Percentiles rank a stretch among this genome's conserved stretches.
phyloP scores from a whole-genome alignment of 1,284 basidiomycete genomes.

The Ustilago trichophora region DNA sequence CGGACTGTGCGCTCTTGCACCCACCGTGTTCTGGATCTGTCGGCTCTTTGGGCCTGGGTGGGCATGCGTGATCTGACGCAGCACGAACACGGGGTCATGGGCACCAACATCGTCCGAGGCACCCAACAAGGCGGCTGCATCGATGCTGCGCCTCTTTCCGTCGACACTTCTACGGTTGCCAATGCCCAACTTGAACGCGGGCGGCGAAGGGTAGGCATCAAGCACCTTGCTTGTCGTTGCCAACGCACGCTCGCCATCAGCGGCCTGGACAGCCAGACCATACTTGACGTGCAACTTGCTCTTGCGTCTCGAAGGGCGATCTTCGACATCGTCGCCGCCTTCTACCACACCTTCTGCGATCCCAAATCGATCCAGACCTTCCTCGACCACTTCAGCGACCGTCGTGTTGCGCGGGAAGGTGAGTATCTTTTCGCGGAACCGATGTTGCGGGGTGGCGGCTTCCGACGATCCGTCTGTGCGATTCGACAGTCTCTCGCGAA shows the following conservation, averaged over 20 bases:
- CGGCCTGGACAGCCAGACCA: constrained; percentile 70
- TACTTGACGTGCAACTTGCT: constrained; percentile 83
- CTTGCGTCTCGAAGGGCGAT: constrained; percentile 81
- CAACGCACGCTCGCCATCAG: constrained; percentile 48
- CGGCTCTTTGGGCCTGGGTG: constrained; percentile 14
- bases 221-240: constrained; percentile 67
- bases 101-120: constrained; percentile 76
- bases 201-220: constrained; percentile 80
- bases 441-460: constrained; percentile 11
- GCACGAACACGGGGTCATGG: constrained; percentile 86
- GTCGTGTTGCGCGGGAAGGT: constrained; percentile 87
- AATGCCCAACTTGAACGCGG: constrained; percentile 70
- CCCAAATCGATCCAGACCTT: constrained; percentile 88
- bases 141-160: constrained; percentile 84
- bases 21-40: constrained; percentile 5
- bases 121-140: constrained; percentile 75
- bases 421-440: constrained; percentile 59
- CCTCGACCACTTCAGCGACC: constrained; percentile 93
- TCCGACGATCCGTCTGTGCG: constrained; percentile 8
- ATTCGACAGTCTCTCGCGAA: constrained; percentile 29
- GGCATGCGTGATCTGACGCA: constrained; percentile 67
- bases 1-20: constrained; percentile 40
- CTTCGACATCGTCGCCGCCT: constrained; percentile 95
- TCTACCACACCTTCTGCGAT: constrained; percentile 94
- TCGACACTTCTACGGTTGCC: constrained; percentile 78